Conservation (phyloP, 2,329 filamentous ascomycete genomes). For the Cercospora sp. region DNA sequence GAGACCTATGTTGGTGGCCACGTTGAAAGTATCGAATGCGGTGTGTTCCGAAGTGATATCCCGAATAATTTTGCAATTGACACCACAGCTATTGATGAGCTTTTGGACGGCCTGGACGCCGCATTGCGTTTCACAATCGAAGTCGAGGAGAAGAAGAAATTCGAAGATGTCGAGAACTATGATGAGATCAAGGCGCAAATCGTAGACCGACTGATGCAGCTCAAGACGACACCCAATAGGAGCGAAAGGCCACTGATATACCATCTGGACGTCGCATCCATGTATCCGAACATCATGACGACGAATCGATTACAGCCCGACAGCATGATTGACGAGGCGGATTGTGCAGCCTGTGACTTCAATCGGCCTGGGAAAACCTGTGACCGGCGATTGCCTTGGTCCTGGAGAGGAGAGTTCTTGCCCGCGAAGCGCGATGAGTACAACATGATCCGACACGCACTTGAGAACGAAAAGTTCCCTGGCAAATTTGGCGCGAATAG, state of each 20-base stretch:
- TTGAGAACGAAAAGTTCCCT: slow-evolving; percentile 91
- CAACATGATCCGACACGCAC: slow-evolving; percentile 93
- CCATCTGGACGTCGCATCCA: slow-evolving; percentile 96
- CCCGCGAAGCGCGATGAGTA: slow-evolving; percentile 97
- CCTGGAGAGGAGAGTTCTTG: slow-evolving; percentile 96
- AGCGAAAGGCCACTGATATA: slow-evolving; percentile 89
- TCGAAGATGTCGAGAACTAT: slow-evolving; percentile 54
- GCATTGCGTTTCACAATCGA: slow-evolving; percentile 77
- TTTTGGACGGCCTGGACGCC: slow-evolving; percentile 80
- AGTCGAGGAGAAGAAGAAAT: slow-evolving; percentile 55
- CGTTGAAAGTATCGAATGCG: slow-evolving; percentile 98
- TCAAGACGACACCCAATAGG: slow-evolving; percentile 82
- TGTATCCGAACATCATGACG: slow-evolving; percentile 99
- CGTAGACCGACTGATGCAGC: slow-evolving; percentile 63
- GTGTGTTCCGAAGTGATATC: slow-evolving; percentile 94
- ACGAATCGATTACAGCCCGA: slow-evolving; percentile 96
- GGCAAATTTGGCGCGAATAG: slow-evolving; percentile 67
- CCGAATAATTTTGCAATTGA: slow-evolving; percentile 94
- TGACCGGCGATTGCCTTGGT: slow-evolving; percentile 90
- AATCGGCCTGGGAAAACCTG: slow-evolving; percentile 97
- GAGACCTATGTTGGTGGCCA: slow-evolving; percentile 98
- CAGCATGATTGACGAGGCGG: slow-evolving; percentile 96
- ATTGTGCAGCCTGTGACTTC: slow-evolving; percentile 97
- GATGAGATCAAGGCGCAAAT: slow-evolving; percentile 77
- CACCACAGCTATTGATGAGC: slow-evolving; percentile 81